phyloP scores from a whole-genome alignment of 177 flowering plant genomes.

The Tripterygium wilfordii region DNA sequence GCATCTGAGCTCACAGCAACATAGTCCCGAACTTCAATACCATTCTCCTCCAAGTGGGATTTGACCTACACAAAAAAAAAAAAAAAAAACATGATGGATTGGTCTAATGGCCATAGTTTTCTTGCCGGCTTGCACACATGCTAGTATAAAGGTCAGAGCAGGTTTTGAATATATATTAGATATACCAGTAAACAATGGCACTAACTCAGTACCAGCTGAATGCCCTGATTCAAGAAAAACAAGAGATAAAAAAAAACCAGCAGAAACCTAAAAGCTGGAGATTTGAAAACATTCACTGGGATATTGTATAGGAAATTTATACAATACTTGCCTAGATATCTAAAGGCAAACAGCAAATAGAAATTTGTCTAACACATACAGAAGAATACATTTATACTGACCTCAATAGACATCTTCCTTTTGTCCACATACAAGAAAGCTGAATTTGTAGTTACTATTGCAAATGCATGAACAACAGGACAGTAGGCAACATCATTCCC shows the following conservation, averaged over 20 bases:
- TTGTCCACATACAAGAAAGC: conserved; percentile 89
- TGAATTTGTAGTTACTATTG: conserved; percentile 65
- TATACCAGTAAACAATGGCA: no score
- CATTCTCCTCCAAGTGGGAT: conserved; percentile 49
- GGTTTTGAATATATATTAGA: no score
- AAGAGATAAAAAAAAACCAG: neutral
- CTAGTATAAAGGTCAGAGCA: no score
- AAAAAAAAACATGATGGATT: neutral
- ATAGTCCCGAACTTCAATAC: conserved; percentile 75
- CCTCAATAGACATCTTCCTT: conserved; percentile 73
- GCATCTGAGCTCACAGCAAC: conserved; percentile 63
- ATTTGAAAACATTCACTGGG: neutral
- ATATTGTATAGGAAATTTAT: no score
- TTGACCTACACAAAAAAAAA: conserved; percentile 40
- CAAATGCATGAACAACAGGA: conserved; percentile 95
- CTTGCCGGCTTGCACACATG: no score
- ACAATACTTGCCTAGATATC: no score
- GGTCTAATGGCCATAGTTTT: no score
- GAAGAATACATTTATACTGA: conserved; percentile 18
- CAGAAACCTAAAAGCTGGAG: neutral
- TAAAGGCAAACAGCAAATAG: neutral
- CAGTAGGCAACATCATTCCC: conserved; percentile 85
- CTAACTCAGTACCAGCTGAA: no score
- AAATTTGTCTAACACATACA: neutral
- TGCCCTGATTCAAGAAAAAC: neutral